Percentiles rank a stretch among this genome's conserved stretches.
phyloP scores from a whole-genome alignment of 1,284 basidiomycete species.

The Boletus sp. region DNA sequence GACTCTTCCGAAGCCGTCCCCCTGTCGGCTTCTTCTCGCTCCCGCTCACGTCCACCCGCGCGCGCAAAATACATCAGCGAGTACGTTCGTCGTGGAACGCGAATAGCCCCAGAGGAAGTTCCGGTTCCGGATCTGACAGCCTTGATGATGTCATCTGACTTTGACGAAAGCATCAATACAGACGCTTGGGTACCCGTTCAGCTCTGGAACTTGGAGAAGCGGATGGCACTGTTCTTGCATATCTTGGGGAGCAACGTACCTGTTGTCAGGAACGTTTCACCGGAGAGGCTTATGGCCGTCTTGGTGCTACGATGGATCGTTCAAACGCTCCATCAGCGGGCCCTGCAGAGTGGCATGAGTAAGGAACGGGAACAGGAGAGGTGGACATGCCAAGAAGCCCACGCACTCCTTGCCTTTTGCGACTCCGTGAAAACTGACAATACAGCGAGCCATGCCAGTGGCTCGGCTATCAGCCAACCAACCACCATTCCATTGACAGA shows the following conservation, averaged over 20 bases:
- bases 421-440: not conserved
- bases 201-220: conserved; percentile 47
- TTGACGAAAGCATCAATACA: conserved; percentile 24
- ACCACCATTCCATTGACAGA: conserved; percentile 40
- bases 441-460: conserved; percentile 20
- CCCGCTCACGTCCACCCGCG: conserved; percentile 27
- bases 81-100: conserved; percentile 68
- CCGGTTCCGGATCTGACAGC: conserved; percentile 45
- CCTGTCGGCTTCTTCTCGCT: conserved; percentile 32
- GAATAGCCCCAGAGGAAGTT: conserved; percentile 58
- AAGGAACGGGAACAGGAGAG: conserved; percentile 57
- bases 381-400: conserved; percentile 68
- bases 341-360: conserved; percentile 41
- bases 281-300: conserved; percentile 44
- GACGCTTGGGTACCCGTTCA: conserved; percentile 37
- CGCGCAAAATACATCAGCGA: conserved; percentile 52
- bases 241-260: conserved; percentile 54
- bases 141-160: conserved; percentile 42
- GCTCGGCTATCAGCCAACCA: conserved; percentile 6
- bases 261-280: conserved; percentile 43
- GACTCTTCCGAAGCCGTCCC: conserved; percentile 19
- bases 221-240: conserved; percentile 55
- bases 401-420: conserved; percentile 52
- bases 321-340: conserved; percentile 45
- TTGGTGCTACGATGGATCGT: conserved; percentile 62